Evolutionary conservation across 1,139 yeast species (phyloP), one percentile per base, ranked within the genome.

Genomic region (Taphrina sp.): DNA sequence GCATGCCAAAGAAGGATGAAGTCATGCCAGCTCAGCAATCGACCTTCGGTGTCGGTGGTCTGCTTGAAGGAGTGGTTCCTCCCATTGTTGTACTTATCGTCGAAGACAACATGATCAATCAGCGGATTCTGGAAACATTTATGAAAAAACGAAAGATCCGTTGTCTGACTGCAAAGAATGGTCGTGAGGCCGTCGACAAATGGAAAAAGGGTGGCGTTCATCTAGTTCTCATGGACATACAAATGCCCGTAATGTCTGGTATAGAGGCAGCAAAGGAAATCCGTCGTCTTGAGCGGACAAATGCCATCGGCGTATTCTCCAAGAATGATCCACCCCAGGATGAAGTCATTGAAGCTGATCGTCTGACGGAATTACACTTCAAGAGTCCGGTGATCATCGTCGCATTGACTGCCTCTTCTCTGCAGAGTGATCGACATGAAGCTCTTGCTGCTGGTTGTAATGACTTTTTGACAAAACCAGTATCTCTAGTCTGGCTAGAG

Each of bases 381-480:
- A 75, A 88, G 61, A 85, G 95, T 0, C 97, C 98, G 0, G 96
- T 92, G 23, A 92, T 92, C 29, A 90, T 92, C 57, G 98, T 92
- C 31, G 98, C 98, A 0, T 73, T 92, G 55, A 92, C 98, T 1
- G 98, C 98, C 0, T 83, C 92, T 10, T 85, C 94, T 17, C 79
- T 94, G 19, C 81, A 85, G n/a, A 83, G 83, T 23, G 97, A 90
- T 70, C 82, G 86, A 67, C 83, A 88, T 62, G 88, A 87, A 65
- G 98, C 98, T 0, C 74, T 92, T 60, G 85, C 95, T 43, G 96
- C 97, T 1, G 98, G 98, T 43, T 92, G 98, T 71, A 92, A 92
- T 67, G 98, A 92, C 69, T 92, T 85, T 70, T 74, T 92, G 64
- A 92, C 97, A n/a, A 92, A 92, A 62, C 98, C 98, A 0, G 98